Base-by-base conservation (phyloP, 495 filamentous ascomycete species). In the Pyrenopolyporus hunteri region DNA sequence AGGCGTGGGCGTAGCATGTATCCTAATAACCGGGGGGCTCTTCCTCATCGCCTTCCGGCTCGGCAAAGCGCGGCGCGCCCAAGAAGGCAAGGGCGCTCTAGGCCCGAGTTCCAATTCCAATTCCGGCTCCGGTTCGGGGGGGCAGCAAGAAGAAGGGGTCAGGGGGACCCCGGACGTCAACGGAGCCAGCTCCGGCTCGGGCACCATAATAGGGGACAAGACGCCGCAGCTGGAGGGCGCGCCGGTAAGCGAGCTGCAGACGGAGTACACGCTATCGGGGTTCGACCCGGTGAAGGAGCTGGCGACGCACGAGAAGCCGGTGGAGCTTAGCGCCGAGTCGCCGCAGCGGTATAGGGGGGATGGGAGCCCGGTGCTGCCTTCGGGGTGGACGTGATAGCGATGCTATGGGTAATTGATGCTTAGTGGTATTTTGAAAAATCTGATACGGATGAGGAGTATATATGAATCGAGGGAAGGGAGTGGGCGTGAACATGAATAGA, bases 41-140 rank as follows among this genome's bases (percentile, higher is more conserved):
- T 8, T 70, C 3, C 29, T 70, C 9, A 16, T 63, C 17, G 59
- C 56, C 14, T 68, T 70, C 50, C 60, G 64, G 13, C 46, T 68
- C 0, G 64, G 67, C 4, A 59, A 50, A 25, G 2, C 14, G 5
- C 44, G 20, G 31, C 19, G 2, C 37, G 9, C 23, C 4, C 2
- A 1, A 14, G 23, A 3, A 22, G 17, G 17, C 26, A 29, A 33
- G 26, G 14, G 14, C 28, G n/a, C n/a, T n/a, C n/a, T n/a, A n/a
- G n/a, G n/a, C n/a, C n/a, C n/a, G n/a, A n/a, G n/a, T n/a, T n/a
- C n/a, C n/a, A n/a, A n/a, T n/a, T n/a, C n/a, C n/a, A n/a, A n/a
- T n/a, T n/a, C n/a, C n/a, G n/a, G n/a, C n/a, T n/a, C n/a, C n/a
- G n/a, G n/a, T n/a, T n/a, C n/a, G n/a, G n/a, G n/a, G 25, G 8